Base-by-base conservation (phyloP, 2,329 filamentous ascomycete genomes). In the Calonectria henricotiae region DNA sequence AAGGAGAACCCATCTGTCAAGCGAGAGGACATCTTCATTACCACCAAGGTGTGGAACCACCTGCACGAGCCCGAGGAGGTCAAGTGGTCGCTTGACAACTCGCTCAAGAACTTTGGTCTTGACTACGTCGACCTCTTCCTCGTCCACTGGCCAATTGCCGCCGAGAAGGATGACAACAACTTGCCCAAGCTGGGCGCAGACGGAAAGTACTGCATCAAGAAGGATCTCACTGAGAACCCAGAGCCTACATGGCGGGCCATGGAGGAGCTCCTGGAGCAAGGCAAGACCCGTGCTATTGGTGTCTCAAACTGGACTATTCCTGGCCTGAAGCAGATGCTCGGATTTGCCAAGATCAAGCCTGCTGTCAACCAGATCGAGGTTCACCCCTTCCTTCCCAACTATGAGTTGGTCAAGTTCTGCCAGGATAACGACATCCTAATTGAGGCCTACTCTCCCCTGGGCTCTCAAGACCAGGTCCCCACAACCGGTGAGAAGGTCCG, bases 1-100 rank as follows among this genome's bases (percentile, higher is more conserved):
- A 69, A 65, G 4, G 71, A 76, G 41, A 72, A 76, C 64, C 74
- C 74, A 23, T 66, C 68, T 1, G 71, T 78, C 23, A 78, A 76
- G 73, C 82, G 83, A 13, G 80, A 78, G 35, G 81, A 85, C n/a
- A 76, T 86, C 67, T 83, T 87, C 79, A 82, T 89, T 63, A 90
- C 89, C 30, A 87, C 86, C 73, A 91, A 91, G 82, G 83, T 91
- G 37, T 91, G 89, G 89, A 90, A 90, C 81, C 88, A 84, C 27
- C 83, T 86, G 32, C 87, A 89, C 75, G 80, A 82, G 63, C 82
- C 85, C 1, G 81, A 86, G 44, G 82, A 88, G 68, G 84, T 89
- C 41, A 85, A 86, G 74, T 80, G 82, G 63, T 86, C 83, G 3
- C 78, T 89, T 20, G 81, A 88, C 71, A 82, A 83, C 74, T 86